Conservation (phyloP, 176 grass and related monocot genomes). For the Oryza australiensis region DNA sequence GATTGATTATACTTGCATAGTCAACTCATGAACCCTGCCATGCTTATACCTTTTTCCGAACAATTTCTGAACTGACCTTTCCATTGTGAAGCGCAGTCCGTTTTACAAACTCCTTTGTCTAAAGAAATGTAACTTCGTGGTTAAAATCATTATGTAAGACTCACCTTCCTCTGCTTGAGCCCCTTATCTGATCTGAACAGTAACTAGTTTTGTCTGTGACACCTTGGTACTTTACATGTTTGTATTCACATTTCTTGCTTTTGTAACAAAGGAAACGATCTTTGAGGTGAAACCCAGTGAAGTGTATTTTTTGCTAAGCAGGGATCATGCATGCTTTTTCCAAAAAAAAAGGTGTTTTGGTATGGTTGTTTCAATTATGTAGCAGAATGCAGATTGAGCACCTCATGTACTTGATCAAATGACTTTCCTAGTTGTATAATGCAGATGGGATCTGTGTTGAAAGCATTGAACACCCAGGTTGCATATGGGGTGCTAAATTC, state of each 20-base stretch:
- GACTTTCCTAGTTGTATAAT: conserved; percentile 27
- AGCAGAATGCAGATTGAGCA: background rate
- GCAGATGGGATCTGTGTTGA: conserved; percentile 85
- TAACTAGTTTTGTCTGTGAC: background rate
- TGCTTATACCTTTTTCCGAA: background rate
- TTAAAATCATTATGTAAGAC: background rate
- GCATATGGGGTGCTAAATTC: conserved; percentile 93
- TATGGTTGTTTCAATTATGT: background rate
- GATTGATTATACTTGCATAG: background rate
- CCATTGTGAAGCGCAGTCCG: background rate
- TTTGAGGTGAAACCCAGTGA: background rate
- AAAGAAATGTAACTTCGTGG: background rate
- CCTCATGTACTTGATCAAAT: conserved; percentile 10
- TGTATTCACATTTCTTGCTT: background rate
- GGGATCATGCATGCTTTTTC: background rate
- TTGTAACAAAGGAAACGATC: conserved; percentile 8
- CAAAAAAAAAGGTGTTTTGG: background rate
- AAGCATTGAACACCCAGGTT: conserved; percentile 94
- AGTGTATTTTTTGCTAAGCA: conserved; percentile 8
- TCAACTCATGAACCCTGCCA: background rate
- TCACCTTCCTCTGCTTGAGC: background rate
- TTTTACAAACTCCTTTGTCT: conserved; percentile 4
- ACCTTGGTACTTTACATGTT: background rate
- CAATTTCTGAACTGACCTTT: background rate
- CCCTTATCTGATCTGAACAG: conserved; percentile 10